phyloP scores from a whole-genome alignment of 352 stramenopile genomes.

The Phytophthora colocasiae region DNA sequence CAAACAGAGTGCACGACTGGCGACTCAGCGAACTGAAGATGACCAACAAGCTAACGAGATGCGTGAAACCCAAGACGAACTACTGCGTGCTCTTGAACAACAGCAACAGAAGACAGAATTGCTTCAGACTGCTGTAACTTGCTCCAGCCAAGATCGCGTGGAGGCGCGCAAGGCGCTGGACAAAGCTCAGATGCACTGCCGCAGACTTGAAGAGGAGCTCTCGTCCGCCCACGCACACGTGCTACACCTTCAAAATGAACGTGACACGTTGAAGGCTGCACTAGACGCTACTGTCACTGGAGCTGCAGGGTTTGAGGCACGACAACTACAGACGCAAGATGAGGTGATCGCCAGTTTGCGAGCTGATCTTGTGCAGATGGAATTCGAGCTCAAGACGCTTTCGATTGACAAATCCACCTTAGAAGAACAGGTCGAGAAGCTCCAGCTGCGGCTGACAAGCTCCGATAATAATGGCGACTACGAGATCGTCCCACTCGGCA shows the following conservation, averaged over 20 bases:
- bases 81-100: slow-evolving; percentile 48
- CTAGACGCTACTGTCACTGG: slow-evolving; percentile 33
- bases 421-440: slow-evolving; percentile 39
- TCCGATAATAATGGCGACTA: slow-evolving; percentile 35
- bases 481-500: slow-evolving; percentile 54
- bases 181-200: slow-evolving; percentile 55
- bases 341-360: slow-evolving; percentile 61
- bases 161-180: slow-evolving; percentile 49
- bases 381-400: slow-evolving; percentile 72
- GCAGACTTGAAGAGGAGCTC: slow-evolving; percentile 60
- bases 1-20: slow-evolving; percentile 37
- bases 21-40: slow-evolving; percentile 34
- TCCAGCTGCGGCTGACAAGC: slow-evolving; percentile 35
- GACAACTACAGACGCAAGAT: slow-evolving; percentile 52
- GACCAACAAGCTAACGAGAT: slow-evolving; percentile 25
- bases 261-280: slow-evolving; percentile 42
- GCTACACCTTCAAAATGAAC: slow-evolving; percentile 56
- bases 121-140: slow-evolving; percentile 33
- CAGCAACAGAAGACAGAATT: slow-evolving; percentile 52
- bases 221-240: slow-evolving; percentile 46
- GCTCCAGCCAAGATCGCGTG: slow-evolving; percentile 39
- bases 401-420: slow-evolving; percentile 49
- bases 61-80: slow-evolving; percentile 58
- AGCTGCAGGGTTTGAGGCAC: slow-evolving; percentile 35
- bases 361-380: slow-evolving; percentile 66